These are phyloP conservation scores for Hypoxylon rubiginosum DNA, from an alignment of 2,329 filamentous ascomycete species.

Conservation along the genomic window DNA sequence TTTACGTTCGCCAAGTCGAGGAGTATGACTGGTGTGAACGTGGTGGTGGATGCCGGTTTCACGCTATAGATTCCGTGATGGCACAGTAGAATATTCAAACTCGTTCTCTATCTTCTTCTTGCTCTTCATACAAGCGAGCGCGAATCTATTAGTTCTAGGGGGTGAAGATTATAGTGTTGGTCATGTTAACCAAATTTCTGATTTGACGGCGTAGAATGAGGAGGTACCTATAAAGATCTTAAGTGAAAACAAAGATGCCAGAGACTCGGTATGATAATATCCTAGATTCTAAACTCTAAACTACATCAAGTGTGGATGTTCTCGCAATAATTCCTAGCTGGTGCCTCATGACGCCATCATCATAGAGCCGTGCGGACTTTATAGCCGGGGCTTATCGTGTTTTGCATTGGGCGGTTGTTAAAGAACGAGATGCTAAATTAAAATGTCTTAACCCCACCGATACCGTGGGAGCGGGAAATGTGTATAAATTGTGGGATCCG, in stretches of 20 bases:
- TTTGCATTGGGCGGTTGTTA: background rate
- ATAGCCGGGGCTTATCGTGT: too few relatives aligned
- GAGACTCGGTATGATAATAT: too few relatives aligned
- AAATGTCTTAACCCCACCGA: background rate
- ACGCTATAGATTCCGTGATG: conserved; percentile 33
- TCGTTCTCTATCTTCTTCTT: background rate
- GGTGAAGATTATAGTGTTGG: too few relatives aligned
- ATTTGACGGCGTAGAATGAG: too few relatives aligned
- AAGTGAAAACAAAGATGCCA: too few relatives aligned
- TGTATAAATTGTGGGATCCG: background rate
- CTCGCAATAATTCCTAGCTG: too few relatives aligned
- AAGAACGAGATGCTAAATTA: background rate
- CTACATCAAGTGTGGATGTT: too few relatives aligned
- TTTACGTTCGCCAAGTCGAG: conserved; percentile 62
- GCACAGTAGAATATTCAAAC: background rate
- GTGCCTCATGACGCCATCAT: background rate
- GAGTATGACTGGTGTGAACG: conserved; percentile 66
- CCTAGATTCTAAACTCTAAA: too few relatives aligned
- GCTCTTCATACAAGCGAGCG: background rate
- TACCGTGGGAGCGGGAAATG: background rate
- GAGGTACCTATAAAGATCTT: too few relatives aligned
- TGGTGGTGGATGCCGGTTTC: conserved; percentile 63
- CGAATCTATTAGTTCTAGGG: too few relatives aligned
- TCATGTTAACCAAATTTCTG: too few relatives aligned
- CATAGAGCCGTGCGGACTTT: background rate